Percentiles rank a stretch among this genome's conserved stretches.
Conservation (phyloP, 1,284 basidiomycete species). For the Leccinum olivaceoglutinosum region DNA sequence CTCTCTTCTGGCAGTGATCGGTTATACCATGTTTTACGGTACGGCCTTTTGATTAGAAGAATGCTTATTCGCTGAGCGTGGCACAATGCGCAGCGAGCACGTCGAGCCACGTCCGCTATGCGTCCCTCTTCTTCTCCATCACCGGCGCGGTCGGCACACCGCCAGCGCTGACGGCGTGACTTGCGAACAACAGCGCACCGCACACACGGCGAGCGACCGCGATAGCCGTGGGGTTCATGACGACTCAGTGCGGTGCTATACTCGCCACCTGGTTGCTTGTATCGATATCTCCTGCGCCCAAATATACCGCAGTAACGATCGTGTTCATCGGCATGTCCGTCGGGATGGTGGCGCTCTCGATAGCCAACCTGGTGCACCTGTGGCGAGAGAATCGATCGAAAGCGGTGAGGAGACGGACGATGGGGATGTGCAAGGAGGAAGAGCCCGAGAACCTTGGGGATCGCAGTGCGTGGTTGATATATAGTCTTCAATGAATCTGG, state of each 20-base stretch:
- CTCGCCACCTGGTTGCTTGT: conserved; percentile 51
- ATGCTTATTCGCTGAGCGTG: background rate
- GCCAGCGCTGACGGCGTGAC: conserved; percentile 46
- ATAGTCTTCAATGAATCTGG: conserved; percentile 13
- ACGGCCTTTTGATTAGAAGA: conserved; percentile 1
- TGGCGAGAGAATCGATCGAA: conserved; percentile 22
- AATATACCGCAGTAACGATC: conserved; percentile 37
- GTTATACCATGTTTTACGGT: conserved; percentile 48
- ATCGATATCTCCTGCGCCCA: conserved; percentile 36
- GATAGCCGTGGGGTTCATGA: conserved; percentile 46
- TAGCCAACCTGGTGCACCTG: conserved; percentile 27
- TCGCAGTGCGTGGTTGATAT: conserved; percentile 30
- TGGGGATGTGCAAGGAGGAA: conserved; percentile 13
- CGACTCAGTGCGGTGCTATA: conserved; percentile 53
- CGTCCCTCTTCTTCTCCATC: conserved; percentile 46
- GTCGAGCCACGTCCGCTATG: conserved; percentile 39
- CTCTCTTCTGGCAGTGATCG: conserved; percentile 35
- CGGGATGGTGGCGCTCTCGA: conserved; percentile 28
- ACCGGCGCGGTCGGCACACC: conserved; percentile 40
- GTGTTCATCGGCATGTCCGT: conserved; percentile 35
- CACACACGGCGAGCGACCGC: conserved; percentile 50
- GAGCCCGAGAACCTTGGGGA: conserved; percentile 24
- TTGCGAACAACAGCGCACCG: conserved; percentile 55
- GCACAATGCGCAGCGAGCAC: conserved; percentile 12
- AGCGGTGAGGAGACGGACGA: conserved; percentile 14